Base-by-base conservation (phyloP, 177 flowering plant species). In the Vitis hybrid region DNA sequence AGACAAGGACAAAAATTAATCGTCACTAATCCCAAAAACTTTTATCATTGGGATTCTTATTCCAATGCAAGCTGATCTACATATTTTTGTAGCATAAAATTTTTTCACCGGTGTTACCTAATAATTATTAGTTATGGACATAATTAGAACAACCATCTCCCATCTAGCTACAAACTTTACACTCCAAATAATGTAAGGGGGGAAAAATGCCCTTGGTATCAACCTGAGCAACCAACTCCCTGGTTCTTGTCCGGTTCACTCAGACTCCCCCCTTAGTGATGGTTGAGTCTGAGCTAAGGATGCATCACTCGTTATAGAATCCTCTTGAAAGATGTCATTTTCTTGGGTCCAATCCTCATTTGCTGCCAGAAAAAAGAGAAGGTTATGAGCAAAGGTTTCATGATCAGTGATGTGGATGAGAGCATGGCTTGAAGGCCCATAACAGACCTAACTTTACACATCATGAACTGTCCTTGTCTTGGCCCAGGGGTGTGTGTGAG, bases 291-390 rank as follows among this genome's bases (percentile, higher is more conserved):
- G 60, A 46, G n/a, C 16, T 62, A 27, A 11, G 61, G 69, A 24
- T 24, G 60, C 56, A 50, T 9, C 21, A 18, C 16, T 16, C 61
- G n/a, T 19, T 57, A 56, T 51, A 19, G 48, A 46, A 11, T 72
- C 51, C 2, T 65, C 73, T 56, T 66, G 46, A 40, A 40, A 2
- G 12, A 60, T 50, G 52, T 70, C 71, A 15, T 16, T 56, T 56
- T 61, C 60, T 70, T 65, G 67, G 52, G 63, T 18, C 70, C 76
- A 65, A 40, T 70, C 76, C 13, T 73, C 74, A 46, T 56, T 70
- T 52, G 71, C 80, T 77, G 66, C 12, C 13, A 14, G 54, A 14
- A 49, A 66, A 3, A 70, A 10, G 11, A 40, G 14, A 13, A 46
- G 14, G 14, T 35, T 13, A 62, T 24, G 21, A 4, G 46, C 46